Evolutionary conservation across 2,329 filamentous ascomycete genomes (phyloP).

Genomic region (Penicillium expansum): DNA sequence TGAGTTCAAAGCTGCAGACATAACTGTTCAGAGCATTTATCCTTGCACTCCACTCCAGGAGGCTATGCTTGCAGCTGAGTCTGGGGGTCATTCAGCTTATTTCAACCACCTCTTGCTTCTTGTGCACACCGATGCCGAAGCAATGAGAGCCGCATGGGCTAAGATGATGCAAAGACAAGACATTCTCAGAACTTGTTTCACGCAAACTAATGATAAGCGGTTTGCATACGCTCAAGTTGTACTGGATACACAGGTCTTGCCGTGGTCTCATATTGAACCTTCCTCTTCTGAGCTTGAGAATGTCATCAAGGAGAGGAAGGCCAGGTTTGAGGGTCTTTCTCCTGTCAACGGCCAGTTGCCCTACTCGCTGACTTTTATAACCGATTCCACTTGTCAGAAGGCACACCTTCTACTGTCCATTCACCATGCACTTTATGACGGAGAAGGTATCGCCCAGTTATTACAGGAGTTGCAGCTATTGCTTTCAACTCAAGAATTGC

Average conservation of each 20-base stretch:
- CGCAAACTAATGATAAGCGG: slow-evolving; percentile 58
- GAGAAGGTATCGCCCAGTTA: slow-evolving; percentile 68
- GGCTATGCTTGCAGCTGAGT: slow-evolving; percentile 70
- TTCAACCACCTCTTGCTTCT: slow-evolving; percentile 69
- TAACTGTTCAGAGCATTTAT: slow-evolving; percentile 56
- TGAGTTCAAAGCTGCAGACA: slow-evolving; percentile 33
- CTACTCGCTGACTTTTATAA: slow-evolving; percentile 29
- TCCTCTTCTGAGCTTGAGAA: slow-evolving; percentile 29
- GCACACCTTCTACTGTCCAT: slow-evolving; percentile 49
- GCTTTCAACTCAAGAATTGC: slow-evolving; percentile 51
- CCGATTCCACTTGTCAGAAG: slow-evolving; percentile 8
- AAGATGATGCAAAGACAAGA: slow-evolving; percentile 64
- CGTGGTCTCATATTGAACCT: slow-evolving; percentile 50
- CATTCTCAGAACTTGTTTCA: slow-evolving; percentile 75
- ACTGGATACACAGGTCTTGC: slow-evolving; percentile 48
- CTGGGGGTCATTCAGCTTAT: slow-evolving; percentile 56
- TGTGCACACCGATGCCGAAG: slow-evolving; percentile 51
- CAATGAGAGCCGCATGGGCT: slow-evolving; percentile 61
- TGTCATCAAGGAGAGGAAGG: slow-evolving; percentile 49
- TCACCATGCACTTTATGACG: slow-evolving; percentile 88
- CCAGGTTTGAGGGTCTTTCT: slow-evolving; percentile 18
- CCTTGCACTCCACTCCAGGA: slow-evolving; percentile 88
- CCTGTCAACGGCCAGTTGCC: slow-evolving; percentile 28
- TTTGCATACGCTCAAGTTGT: slow-evolving; percentile 72
- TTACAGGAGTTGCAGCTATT: slow-evolving; percentile 67